Base-by-base conservation (phyloP, 768 basidiomycete genomes). In the Boletus vinaceobasis region DNA sequence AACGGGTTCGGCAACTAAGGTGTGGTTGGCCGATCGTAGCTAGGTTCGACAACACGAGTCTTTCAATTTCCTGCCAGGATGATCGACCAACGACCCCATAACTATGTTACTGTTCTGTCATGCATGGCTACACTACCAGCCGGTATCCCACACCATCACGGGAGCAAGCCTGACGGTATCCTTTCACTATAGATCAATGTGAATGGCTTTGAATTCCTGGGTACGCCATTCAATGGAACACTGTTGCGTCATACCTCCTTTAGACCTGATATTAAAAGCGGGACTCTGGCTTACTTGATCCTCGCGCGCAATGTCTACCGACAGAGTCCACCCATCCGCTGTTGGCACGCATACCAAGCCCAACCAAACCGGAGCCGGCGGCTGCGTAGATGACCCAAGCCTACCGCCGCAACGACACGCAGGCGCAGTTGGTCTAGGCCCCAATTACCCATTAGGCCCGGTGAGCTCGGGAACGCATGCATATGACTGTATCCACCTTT, bases 381-480 rank as follows among this genome's bases (percentile, higher is more conserved):
- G 50, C 27, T 27, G 39, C n/a, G 2, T 10, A 26, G 57, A 68
- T 21, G 67, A 55, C 35, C 45, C 63, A 7, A 36, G 48, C 1
- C 67, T 73, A 50, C 75, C 78, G 1, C 67, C 66, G 21, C 77
- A 79, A 58, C 59, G 58, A 43, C 78, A 80, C 49, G 74, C 77
- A 0, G 79, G 78, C 11, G 68, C 73, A 0, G 66, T 73, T 6
- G 77, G 79, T n/a, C 55, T 71, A 14, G 76, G 76, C 13, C 74
- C 72, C 8, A 68, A 74, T 13, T 74, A 71, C 43, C 64, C 58
- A 13, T 45, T 60, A 14, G 68, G 64, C 43, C 62, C 64, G 27
- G 76, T 76, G 43, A 44, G 69, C 11, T 26, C 19, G 26, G 10
- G 19, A 36, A 2, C 17, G 13, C n/a, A 36, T 4, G 11, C 13